Evolutionary conservation across 208 protist species (phyloP), one percentile per base, ranked within the genome.

Genomic region (Leishmania arabica): DNA sequence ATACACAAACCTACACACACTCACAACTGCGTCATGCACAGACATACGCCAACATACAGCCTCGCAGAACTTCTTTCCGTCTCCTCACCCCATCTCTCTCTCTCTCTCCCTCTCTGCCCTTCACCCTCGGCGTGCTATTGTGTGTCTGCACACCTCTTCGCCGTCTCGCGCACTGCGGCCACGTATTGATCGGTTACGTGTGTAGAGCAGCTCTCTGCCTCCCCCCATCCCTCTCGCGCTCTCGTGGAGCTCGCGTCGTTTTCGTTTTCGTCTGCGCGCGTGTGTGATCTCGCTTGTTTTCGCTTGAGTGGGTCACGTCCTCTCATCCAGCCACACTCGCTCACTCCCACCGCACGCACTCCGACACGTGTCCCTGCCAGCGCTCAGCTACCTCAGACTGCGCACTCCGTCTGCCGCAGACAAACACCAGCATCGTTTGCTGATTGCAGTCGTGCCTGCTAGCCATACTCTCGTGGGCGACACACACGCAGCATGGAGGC

Each of bases 401-500:
- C 40, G 37, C 65, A 47, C 40, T 47, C 24, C 5, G 40, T n/a
- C 7, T 49, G 17, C 47, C 37, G 42, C 37, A 24, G 24, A 42
- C 37, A 37, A 5, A 37, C 65, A n/a, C 19, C 19, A n/a, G 65
- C 15, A 47, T 27, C 1, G 7, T 27, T 6, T 71, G 8, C 11
- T 2, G 19, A 17, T n/a, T 49, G 42, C 62, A 27, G 11, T 47
- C 19, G 24, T 47, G 42, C 11, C 37, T 45, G 19, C 6, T 2
- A 45, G 7, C 6, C 7, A 24, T 47, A 47, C 21, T 47, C 65
- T n/a, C 4, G 65, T 31, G 65, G 21, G 40, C 1, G 65, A 17
- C 40, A 51, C 42, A 37, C 24, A 58, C 47, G 53, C 72, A 60
- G 1, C 17, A 64, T 77, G 74, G 90, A 94, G 47, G 80, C 85